These are phyloP conservation scores for Emydomyces testavorans DNA, from an alignment of 2,329 filamentous ascomycete species.

Conservation along the genomic window DNA sequence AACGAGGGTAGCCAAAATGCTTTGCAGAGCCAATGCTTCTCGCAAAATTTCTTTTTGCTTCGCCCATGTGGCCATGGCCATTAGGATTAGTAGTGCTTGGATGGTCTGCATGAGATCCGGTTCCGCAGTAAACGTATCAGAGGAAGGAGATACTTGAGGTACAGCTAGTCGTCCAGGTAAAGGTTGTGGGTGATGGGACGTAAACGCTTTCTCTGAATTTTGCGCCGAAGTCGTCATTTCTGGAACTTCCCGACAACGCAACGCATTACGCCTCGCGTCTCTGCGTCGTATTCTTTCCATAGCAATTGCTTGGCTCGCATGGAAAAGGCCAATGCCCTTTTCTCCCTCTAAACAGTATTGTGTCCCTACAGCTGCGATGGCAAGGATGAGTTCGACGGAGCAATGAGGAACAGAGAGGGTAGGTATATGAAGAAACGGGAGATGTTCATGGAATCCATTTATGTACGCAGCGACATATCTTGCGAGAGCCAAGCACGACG, in stretches of 20 bases:
- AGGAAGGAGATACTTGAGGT: slow-evolving; percentile 19
- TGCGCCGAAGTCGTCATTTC: slow-evolving; percentile 25
- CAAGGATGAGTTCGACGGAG: slow-evolving; percentile 40
- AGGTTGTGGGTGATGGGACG: slow-evolving; percentile 32
- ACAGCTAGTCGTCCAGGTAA: slow-evolving; percentile 20
- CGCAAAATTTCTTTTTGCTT: slow-evolving; percentile 45
- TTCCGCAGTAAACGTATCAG: slow-evolving; percentile 26
- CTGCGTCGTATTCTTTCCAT: slow-evolving; percentile 39
- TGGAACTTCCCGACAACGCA: slow-evolving; percentile 30
- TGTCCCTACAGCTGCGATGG: slow-evolving; percentile 41
- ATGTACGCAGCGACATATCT: slow-evolving; percentile 42
- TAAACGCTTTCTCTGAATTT: slow-evolving; percentile 13
- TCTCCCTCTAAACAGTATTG: slow-evolving; percentile 40
- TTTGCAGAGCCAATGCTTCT: slow-evolving; percentile 47
- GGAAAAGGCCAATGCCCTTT: slow-evolving; percentile 46
- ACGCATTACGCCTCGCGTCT: slow-evolving; percentile 37
- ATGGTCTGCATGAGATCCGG: slow-evolving; percentile 11
- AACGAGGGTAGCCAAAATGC: slow-evolving; percentile 44
- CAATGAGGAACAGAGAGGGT: slow-evolving; percentile 38
- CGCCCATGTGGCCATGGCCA: slow-evolving; percentile 49
- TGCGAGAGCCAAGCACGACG: slow-evolving; percentile 38
- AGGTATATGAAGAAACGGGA: slow-evolving; percentile 42
- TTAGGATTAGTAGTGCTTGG: slow-evolving; percentile 40
- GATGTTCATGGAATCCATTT: slow-evolving; percentile 40
- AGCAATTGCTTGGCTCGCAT: slow-evolving; percentile 45